These are phyloP conservation scores for Xylariaceae sp. DNA, from an alignment of 2,329 filamentous ascomycete genomes.

Conservation along the genomic window DNA sequence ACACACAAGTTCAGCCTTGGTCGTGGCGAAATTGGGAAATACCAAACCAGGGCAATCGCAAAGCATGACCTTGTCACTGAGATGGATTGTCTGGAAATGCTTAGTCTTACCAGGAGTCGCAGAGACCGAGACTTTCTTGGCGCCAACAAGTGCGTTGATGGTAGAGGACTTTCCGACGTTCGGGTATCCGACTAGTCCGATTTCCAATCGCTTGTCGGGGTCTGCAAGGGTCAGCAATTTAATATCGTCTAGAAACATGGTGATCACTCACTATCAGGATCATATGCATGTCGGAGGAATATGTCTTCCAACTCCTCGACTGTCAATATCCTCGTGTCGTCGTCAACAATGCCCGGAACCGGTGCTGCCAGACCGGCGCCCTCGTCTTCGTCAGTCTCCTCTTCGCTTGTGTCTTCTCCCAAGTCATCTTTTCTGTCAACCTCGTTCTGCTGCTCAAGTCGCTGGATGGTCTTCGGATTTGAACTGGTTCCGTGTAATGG, in stretches of 20 bases:
- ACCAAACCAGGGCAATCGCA: conserved; percentile 99
- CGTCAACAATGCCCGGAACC: conserved; percentile 44
- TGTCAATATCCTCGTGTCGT: conserved; percentile 77
- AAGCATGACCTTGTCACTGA: conserved; percentile 83
- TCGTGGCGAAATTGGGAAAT: conserved; percentile 95
- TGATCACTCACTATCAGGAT: conserved; percentile 45
- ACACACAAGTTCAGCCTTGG: conserved; percentile 93
- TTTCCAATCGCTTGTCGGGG: conserved; percentile 68
- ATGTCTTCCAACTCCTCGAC: conserved; percentile 90
- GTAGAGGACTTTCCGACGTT: conserved; percentile 99
- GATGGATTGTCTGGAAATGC: conserved; percentile 97
- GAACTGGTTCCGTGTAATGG: conserved; percentile 29
- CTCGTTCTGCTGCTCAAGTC: conserved; percentile 17
- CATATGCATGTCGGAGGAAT: conserved; percentile 73
- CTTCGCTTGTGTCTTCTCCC: conserved; percentile 26
- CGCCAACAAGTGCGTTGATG: conserved; percentile 96
- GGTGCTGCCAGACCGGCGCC: conserved; percentile 35
- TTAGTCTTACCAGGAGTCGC: conserved; percentile 98
- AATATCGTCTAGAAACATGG: not conserved
- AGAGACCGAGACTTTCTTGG: conserved; percentile 98
- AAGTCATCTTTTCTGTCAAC: conserved; percentile 10
- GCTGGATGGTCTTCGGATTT: conserved; percentile 33
- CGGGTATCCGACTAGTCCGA: conserved; percentile 94
- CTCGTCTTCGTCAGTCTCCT: conserved; percentile 37
- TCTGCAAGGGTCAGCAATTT: conserved; percentile 36